A percentile compares a stretch with the other conserved stretches of the same genome.
Evolutionary conservation across 176 grass and related monocot genomes (phyloP).

Genomic region (Metroxylon sagu): DNA sequence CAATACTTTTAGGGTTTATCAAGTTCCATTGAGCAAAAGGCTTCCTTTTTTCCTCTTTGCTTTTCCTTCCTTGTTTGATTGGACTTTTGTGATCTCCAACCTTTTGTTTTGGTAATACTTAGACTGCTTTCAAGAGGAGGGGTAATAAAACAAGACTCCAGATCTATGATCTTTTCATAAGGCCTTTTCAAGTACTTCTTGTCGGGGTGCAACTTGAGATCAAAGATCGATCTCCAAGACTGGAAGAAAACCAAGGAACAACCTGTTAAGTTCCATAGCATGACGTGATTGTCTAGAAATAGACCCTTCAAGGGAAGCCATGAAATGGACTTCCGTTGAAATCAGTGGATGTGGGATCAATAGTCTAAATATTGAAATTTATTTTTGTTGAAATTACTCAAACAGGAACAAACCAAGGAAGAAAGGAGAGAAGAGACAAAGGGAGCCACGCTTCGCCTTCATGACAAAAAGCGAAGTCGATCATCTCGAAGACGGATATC

Average conservation of each 20-base stretch:
- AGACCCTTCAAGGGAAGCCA: no score
- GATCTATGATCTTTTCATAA: no score
- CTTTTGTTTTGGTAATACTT: conserved; percentile 14
- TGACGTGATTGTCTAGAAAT: no score
- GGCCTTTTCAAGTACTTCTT: no score
- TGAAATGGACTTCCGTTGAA: no score
- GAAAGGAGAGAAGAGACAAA: conserved; percentile 67
- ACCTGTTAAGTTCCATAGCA: no score
- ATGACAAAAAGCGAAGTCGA: conserved; percentile 95
- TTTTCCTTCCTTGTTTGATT: conserved; percentile 10
- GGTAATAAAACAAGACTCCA: no score
- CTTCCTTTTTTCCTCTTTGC: not conserved
- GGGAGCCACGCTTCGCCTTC: conserved; percentile 67
- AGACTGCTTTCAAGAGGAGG: no score
- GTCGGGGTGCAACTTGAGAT: no score
- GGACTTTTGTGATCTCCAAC: conserved; percentile 20
- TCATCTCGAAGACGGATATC: conserved; percentile 95
- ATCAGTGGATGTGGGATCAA: not conserved
- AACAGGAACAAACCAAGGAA: conserved; percentile 55
- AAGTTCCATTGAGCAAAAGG: not conserved
- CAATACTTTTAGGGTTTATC: conserved; percentile 27
- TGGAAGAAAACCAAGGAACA: no score
- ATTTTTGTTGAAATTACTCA: not conserved
- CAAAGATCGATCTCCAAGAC: no score
- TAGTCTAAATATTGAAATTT: not conserved